Evolutionary conservation across 2,329 filamentous ascomycete species (phyloP).

Genomic region (Grosmannia huntii): DNA sequence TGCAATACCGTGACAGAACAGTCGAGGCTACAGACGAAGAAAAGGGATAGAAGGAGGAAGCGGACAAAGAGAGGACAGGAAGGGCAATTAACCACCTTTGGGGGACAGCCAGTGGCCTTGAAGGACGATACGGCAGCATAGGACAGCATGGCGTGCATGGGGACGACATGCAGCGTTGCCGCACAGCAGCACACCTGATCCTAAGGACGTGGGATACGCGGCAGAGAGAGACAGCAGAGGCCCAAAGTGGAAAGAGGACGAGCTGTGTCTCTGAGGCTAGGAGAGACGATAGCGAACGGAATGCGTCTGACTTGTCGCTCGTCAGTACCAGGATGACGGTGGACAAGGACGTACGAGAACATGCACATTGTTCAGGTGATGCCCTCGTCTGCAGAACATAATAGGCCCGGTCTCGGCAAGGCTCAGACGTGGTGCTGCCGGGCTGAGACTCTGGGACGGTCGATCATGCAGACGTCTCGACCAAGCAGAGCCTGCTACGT

Average conservation of each 20-base stretch:
- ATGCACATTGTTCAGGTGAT: slow-evolving; percentile 3
- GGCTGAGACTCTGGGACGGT: not conserved
- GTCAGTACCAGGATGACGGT: not conserved
- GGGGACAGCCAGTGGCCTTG: not conserved
- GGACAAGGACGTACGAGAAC: not conserved
- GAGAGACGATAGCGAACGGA: too few relatives aligned
- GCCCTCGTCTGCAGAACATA: not conserved
- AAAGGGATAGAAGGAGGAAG: not conserved
- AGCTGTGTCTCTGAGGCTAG: too few relatives aligned
- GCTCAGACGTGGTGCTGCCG: not conserved
- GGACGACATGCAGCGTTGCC: not conserved
- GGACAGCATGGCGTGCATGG: not conserved
- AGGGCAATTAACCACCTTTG: too few relatives aligned
- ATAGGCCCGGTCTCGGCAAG: not conserved
- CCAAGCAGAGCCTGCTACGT: too few relatives aligned
- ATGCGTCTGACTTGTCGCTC: too few relatives aligned
- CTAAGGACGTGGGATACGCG: too few relatives aligned
- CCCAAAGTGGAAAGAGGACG: too few relatives aligned
- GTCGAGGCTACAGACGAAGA: not conserved
- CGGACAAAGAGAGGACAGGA: not conserved
- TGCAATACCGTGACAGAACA: too few relatives aligned
- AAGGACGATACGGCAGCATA: not conserved
- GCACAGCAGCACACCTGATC: not conserved
- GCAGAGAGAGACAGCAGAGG: too few relatives aligned
- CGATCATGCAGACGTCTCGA: too few relatives aligned